These are phyloP conservation scores for Podaxis sp. DNA, from an alignment of 768 basidiomycete genomes.

Conservation along the genomic window DNA sequence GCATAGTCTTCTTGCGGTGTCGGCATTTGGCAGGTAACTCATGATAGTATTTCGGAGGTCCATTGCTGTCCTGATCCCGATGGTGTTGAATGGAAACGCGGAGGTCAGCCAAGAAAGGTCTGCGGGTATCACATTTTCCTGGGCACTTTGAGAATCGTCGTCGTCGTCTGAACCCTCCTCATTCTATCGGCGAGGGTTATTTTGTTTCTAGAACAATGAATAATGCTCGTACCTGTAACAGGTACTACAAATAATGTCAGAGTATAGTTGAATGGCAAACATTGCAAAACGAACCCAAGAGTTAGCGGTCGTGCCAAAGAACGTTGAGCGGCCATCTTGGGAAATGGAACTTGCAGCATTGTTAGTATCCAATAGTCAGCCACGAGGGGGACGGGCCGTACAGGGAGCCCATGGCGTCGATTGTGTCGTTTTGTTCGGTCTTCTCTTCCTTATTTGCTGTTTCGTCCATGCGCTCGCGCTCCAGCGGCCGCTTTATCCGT, in stretches of 20 bases:
- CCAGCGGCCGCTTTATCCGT: slow-evolving; percentile 63
- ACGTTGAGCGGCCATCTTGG: slow-evolving; percentile 56
- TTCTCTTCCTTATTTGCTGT: slow-evolving; percentile 34
- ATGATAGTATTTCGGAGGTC: slow-evolving; percentile 40
- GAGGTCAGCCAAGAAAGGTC: slow-evolving; percentile 58
- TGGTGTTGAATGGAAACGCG: slow-evolving; percentile 53
- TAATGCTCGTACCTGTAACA: slow-evolving; percentile 49
- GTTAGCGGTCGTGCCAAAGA: slow-evolving; percentile 63
- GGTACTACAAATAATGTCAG: slow-evolving; percentile 40
- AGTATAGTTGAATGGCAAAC: slow-evolving; percentile 5
- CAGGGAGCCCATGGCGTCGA: slow-evolving; percentile 65
- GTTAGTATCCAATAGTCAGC: slow-evolving; percentile 8
- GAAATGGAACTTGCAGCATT: slow-evolving; percentile 48
- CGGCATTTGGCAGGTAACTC: slow-evolving; percentile 38
- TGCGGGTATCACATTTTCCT: slow-evolving; percentile 35
- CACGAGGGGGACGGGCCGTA: slow-evolving; percentile 24
- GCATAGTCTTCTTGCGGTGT: slow-evolving; percentile 34
- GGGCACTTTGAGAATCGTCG: slow-evolving; percentile 29
- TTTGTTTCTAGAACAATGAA: neutral
- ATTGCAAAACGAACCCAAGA: slow-evolving; percentile 52
- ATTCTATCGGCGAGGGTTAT: slow-evolving; percentile 37
- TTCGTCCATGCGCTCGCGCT: slow-evolving; percentile 47
- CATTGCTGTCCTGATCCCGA: slow-evolving; percentile 37
- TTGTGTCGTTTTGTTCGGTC: slow-evolving; percentile 47
- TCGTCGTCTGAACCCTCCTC: slow-evolving; percentile 57